Base-by-base conservation (phyloP, 164 flowering plant species). In the Aristolochia fimbriata region DNA sequence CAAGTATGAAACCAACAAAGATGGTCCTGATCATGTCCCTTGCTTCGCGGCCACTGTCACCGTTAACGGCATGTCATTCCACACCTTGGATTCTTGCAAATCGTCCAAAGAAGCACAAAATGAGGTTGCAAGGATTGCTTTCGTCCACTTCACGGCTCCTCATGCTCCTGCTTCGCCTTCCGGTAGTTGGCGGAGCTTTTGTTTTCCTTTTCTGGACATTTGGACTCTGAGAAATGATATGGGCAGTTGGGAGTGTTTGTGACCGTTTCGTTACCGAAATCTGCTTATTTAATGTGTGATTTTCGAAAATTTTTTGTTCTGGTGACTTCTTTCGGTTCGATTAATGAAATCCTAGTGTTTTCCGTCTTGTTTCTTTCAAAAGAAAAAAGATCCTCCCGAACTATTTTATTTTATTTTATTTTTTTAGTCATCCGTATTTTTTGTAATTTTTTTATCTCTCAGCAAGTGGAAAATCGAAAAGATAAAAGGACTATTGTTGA, bases 91-190 rank as follows among this genome's bases (percentile, higher is more conserved):
- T 0, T 50, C 13, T 15, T 64, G 45, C 64, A 64, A 16, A 20
- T 58, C 83, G 24, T 30, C 76, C 45, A 82, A 80, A 53, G 73
- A 77, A 6, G 79, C 91, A 8, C 85, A 78, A 47, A 82, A 74
- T 61, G 69, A 71, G 5, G 91, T 81, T 13, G 87, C 91, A 13
- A 61, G 41, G 21, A 31, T 63, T 15, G 71, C 66, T 33, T 58
- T 62, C 59, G 15, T 37, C 16, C 51, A 62, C 41, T 62, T 57
- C 66, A 51, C 62, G 4, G 6, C 45, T n/a, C 47, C 55, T 20
- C 9, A 6, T 27, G 14, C 30, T 1, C 15, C 30, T 16, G 1
- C 30, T 14, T 52, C 13, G 15, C 23, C 23, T 22, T 21, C 9
- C 24, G 5, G 55, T 22, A 15, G 5, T 51, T 51, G 25, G 25